Evolutionary conservation across 1,284 basidiomycete genomes (phyloP).

Genomic region (Apiotrichum gamsii): DNA sequence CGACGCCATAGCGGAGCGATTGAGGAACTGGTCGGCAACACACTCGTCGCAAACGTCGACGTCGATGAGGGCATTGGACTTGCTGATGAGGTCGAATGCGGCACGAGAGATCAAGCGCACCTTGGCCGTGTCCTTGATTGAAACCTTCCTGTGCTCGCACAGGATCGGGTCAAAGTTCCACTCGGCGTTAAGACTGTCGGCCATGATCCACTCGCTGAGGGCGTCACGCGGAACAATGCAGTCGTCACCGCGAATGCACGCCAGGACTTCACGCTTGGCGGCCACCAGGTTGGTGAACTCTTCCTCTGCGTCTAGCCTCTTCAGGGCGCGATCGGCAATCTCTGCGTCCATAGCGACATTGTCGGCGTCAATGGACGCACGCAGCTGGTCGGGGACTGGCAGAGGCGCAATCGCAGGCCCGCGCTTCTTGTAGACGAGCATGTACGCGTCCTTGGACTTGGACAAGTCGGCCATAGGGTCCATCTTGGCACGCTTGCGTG

Average conservation of each 20-base stretch:
- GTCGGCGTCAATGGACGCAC: conserved; percentile 54
- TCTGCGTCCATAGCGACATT: conserved; percentile 48
- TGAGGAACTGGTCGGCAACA: conserved; percentile 17
- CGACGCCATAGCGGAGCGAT: not conserved
- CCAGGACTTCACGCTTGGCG: conserved; percentile 24
- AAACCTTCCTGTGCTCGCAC: conserved; percentile 28
- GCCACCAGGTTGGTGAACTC: conserved; percentile 13
- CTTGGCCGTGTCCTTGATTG: conserved; percentile 19
- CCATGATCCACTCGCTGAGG: conserved; percentile 25
- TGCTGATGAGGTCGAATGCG: conserved; percentile 23
- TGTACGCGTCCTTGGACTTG: conserved; percentile 77
- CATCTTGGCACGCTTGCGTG: conserved; percentile 21
- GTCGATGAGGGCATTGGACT: conserved; percentile 5
- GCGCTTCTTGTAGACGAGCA: conserved; percentile 72
- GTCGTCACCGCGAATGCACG: conserved; percentile 24
- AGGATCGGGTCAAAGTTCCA: conserved; percentile 18
- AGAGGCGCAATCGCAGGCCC: conserved; percentile 19
- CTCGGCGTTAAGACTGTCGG: conserved; percentile 13
- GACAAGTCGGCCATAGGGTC: conserved; percentile 17
- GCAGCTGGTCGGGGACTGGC: conserved; percentile 54
- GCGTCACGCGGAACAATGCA: conserved; percentile 25
- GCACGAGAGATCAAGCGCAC: conserved; percentile 21
- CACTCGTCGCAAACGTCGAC: conserved; percentile 29
- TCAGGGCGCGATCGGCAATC: conserved; percentile 10
- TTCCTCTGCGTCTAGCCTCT: not conserved